Base-by-base conservation (phyloP, 2,329 filamentous ascomycete species). In the Thelonectria blattea region DNA sequence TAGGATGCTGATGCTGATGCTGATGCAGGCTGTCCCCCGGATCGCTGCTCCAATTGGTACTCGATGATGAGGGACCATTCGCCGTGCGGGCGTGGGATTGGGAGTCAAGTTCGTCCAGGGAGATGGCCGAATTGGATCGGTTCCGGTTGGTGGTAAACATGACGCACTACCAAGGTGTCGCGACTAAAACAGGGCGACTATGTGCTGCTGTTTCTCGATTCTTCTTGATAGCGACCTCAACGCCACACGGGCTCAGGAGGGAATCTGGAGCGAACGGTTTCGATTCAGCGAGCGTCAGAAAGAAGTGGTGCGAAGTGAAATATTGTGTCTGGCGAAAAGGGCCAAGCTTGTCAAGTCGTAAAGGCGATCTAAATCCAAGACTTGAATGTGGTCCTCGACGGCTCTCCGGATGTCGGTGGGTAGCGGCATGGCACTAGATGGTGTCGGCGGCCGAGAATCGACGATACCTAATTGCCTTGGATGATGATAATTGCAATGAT, bases 91-190 rank as follows among this genome's bases (percentile, higher is more conserved):
- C 47, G 3, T 43, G 37, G 30, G 57, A 51, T 11, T 46, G 53
- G 12, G 14, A 20, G 12, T 46, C 37, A 41, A 69, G 62, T 52
- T 70, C 68, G 9, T 69, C 60, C 12, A 70, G 66, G 11, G 66
- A 64, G 48, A 71, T 69, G 17, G 59, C 56, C 7, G 66, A 68
- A 60, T 58, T 61, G 51, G 65, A 65, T 12, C 65, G 63, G 37
- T 46, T 41, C 53, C 45, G 54, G 27, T 18, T 27, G 52, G 51
- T 37, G 22, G 52, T 56, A 50, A 48, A 59, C 68, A 68, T 46
- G 48, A 27, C 34, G 48, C 14, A 30, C 41, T 7, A 15, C 37
- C 45, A 37, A 52, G 22, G 53, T 11, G n/a, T n/a, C n/a, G n/a
- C 37, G 43, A 46, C n/a, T 48, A 52, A 41, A 30, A 24, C 22